Base-by-base conservation (phyloP, 176 grass and related monocot genomes). In the Rhynchospora tenuis region DNA sequence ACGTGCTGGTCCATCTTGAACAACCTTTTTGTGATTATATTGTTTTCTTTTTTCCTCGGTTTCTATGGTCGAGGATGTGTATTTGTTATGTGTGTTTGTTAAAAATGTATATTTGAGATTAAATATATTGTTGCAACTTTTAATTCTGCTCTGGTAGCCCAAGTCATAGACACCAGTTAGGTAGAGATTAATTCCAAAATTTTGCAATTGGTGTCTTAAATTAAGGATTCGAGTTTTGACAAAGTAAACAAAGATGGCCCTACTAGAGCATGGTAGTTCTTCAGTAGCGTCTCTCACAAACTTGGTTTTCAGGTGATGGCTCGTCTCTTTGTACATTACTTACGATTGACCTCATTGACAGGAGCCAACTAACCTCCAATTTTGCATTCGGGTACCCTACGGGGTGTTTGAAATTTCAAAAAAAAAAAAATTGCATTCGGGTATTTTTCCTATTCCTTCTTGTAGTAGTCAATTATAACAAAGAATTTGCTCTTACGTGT, bases 1-100 rank as follows among this genome's bases (percentile, higher is more conserved):
- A 82, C 80, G 13, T 67, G 60, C 23, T 52, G 17, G 80, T 82
- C 80, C 80, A 48, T 82, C n/a, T 48, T 14, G n/a, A 55, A 55
- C 38, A 72, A 2, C n/a, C 13, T 54, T 76, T 55, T 75, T 58
- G 19, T 58, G 50, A 45, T 50, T 23, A 26, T 51, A 26, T 73
- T 73, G 19, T 51, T 26, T 57, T 15, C 13, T 33, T 26, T 48
- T 12, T 50, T 50, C 45, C 45, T 74, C 20, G 45, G 69, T 51
- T 74, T 74, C 33, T 38, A 38, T 38, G 33, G 70, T 10, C 26
- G 50, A 22, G 15, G 45, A 27, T 50, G 70, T 74, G 20, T 10
- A 73, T 73, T 73, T 43, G n/a, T 51, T 73, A 5, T 42, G 28
- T 65, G 11, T 27, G n/a, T 51, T 50, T 74, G 46, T 74, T 51